These are phyloP conservation scores for Pichia thaimueangensis DNA, from an alignment of 805 yeast genomes.

Conservation along the genomic window DNA sequence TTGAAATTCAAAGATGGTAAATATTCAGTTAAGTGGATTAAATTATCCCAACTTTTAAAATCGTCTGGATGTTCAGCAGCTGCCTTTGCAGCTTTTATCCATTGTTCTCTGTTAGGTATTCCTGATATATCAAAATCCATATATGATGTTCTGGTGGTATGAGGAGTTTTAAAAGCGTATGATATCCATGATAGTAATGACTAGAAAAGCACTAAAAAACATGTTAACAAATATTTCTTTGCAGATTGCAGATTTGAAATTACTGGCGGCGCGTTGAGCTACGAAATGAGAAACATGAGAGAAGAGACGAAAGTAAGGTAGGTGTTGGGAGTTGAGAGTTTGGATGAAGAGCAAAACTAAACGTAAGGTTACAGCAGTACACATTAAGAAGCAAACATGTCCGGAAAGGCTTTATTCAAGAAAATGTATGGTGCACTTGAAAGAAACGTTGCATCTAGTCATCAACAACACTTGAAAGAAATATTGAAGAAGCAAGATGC, in stretches of 20 bases:
- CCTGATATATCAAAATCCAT: conserved; percentile 12
- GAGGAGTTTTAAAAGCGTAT: too few species aligned
- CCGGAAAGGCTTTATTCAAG: conserved; percentile 22
- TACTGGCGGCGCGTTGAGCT: too few species aligned
- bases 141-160: too few species aligned
- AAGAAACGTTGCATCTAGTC: conserved; percentile 31
- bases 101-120: conserved; percentile 19
- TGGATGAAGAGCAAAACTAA: neutral
- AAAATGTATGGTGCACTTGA: conserved; percentile 36
- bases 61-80: conserved; percentile 31
- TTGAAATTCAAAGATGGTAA: conserved; percentile 13
- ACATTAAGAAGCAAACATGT: conserved; percentile 14
- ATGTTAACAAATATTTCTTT: too few species aligned
- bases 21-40: conserved; percentile 31
- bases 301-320: neutral
- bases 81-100: conserved; percentile 30
- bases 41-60: conserved; percentile 32
- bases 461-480: conserved; percentile 34
- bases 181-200: too few species aligned
- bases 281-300: too few species aligned
- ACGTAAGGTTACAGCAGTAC: too few species aligned
- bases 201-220: too few species aligned
- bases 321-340: neutral
- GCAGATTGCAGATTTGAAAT: too few species aligned
- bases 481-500: conserved; percentile 41